Conservation (phyloP, 805 yeast species). For the Hanseniaspora guilliermondii region DNA sequence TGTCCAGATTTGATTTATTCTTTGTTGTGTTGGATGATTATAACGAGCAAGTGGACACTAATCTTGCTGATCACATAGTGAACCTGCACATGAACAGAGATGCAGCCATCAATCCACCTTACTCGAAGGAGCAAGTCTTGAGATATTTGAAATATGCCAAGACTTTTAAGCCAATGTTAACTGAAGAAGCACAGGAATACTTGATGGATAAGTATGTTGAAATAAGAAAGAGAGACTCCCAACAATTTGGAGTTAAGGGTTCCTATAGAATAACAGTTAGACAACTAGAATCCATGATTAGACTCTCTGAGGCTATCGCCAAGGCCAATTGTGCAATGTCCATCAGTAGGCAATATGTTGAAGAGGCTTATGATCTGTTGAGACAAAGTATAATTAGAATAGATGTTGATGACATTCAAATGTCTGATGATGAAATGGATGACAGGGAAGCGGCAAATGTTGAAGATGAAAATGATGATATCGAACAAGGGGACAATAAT, state of each 20-base stretch:
- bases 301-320: constrained; percentile 92
- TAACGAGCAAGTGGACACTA: constrained; percentile 79
- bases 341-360: constrained; percentile 71
- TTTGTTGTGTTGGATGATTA: constrained; percentile 92
- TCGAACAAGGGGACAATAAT: constrained; percentile 12
- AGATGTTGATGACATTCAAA: constrained; percentile 82
- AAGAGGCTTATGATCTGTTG: constrained; percentile 82
- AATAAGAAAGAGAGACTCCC: constrained; percentile 79
- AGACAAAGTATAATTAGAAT: constrained; percentile 87
- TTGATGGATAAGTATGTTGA: constrained; percentile 73
- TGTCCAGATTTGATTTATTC: constrained; percentile 94
- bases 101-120: constrained; percentile 81
- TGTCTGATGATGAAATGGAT: constrained; percentile 49
- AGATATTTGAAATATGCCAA: constrained; percentile 85
- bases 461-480: constrained; percentile 30
- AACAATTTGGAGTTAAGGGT: constrained; percentile 62
- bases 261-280: constrained; percentile 93
- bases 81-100: constrained; percentile 84
- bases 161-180: constrained; percentile 82
- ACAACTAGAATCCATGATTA: constrained; percentile 86
- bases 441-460: constrained; percentile 19
- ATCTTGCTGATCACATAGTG: constrained; percentile 84
- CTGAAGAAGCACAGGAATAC: constrained; percentile 63
- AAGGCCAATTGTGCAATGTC: constrained; percentile 90
- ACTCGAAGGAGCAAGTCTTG: constrained; percentile 71